phyloP scores from a whole-genome alignment of 2,329 filamentous ascomycete genomes.

The Sordariomycetes sp. region DNA sequence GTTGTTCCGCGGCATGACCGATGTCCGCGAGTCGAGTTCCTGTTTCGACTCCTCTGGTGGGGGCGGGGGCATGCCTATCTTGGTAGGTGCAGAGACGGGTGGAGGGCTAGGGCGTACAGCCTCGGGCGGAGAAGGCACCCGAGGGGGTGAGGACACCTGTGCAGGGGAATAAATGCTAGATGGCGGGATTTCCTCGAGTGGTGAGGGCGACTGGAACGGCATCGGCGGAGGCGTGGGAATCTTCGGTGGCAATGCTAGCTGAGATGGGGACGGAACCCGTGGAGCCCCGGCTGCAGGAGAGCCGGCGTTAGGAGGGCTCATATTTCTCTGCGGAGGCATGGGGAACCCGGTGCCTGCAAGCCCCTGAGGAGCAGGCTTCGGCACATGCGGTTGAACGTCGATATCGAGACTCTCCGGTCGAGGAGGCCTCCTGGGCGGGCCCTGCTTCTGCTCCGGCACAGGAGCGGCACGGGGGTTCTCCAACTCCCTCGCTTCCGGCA shows the following conservation, averaged over 20 bases:
- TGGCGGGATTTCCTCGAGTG: too few relatives aligned
- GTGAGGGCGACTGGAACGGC: not conserved
- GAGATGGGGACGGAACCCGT: not conserved
- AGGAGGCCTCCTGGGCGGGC: not conserved
- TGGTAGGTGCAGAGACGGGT: not conserved
- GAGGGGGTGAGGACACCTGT: not conserved
- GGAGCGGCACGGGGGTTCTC: conserved; percentile 1
- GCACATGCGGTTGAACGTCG: not conserved
- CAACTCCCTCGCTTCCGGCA: not conserved
- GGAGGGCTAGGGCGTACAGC: not conserved
- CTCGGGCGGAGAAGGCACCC: not conserved
- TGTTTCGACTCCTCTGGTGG: not conserved
- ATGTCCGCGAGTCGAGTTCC: conserved; percentile 8
- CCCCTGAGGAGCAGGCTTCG: not conserved
- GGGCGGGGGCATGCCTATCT: not conserved
- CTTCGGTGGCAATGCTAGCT: not conserved
- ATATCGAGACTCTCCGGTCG: conserved; percentile 1
- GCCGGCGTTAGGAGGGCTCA: not conserved
- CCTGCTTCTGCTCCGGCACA: not conserved
- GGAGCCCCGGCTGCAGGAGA: not conserved
- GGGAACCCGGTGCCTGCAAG: not conserved
- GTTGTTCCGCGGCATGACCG: conserved; percentile 18
- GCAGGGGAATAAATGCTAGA: not conserved
- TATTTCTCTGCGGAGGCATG: not conserved
- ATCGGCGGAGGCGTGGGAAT: not conserved